Evolutionary conservation across 176 grass and related monocot genomes (phyloP).

Genomic region (Aegilops sharonensis): DNA sequence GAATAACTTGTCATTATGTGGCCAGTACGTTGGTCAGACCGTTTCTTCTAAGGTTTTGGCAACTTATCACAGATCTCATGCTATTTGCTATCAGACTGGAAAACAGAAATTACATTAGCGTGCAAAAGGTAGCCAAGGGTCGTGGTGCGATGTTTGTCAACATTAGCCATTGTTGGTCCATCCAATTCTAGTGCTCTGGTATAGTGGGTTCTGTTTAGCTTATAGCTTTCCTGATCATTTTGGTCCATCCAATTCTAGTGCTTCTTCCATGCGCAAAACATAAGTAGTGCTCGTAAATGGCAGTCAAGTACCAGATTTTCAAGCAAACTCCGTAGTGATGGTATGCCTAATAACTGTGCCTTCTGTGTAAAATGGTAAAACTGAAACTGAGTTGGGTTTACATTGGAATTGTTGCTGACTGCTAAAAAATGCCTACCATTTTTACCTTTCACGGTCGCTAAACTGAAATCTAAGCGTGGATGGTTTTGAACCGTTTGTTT

Average conservation of each 20-base stretch:
- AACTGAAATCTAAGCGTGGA: background rate
- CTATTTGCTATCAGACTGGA: background rate
- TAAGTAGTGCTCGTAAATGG: no score
- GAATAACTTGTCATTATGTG: background rate
- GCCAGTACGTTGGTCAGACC: background rate
- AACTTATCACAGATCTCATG: background rate
- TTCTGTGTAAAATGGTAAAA: no score
- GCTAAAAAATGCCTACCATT: no score
- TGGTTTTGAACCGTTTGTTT: conserved; percentile 18
- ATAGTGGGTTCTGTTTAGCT: background rate
- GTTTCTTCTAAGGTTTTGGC: background rate
- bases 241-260: background rate
- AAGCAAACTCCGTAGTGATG: no score
- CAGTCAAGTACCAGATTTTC: no score
- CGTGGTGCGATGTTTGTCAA: background rate
- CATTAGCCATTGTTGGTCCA: background rate
- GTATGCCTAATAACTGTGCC: no score
- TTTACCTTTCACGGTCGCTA: no score
- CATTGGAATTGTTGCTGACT: no score
- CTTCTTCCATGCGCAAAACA: background rate
- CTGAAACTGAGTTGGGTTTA: no score
- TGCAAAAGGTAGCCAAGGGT: background rate
- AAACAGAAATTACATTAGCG: background rate
- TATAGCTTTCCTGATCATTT: background rate
- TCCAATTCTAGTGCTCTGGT: background rate